Evolutionary conservation across 345 rosid genomes (phyloP).

Genomic region (Salix udensis): DNA sequence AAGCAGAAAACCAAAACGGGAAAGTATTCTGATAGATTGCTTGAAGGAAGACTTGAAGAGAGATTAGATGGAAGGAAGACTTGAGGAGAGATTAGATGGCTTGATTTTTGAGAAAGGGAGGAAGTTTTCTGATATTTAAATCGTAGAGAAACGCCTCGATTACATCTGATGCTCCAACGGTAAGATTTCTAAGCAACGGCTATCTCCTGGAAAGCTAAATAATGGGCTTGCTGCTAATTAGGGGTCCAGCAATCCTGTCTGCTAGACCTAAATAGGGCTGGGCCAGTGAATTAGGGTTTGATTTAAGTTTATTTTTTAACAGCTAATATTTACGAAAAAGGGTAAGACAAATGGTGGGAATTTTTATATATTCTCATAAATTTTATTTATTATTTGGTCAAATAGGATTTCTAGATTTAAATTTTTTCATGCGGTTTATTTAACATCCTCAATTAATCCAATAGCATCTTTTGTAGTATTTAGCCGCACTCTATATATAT

Average conservation of each 20-base stretch:
- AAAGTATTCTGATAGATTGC: neutral
- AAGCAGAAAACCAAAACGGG: neutral
- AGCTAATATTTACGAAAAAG: neutral
- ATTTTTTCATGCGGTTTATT: too few relatives aligned
- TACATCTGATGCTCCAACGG: conserved; percentile 45
- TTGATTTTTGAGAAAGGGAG: neutral
- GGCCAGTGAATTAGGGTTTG: neutral
- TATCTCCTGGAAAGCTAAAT: neutral
- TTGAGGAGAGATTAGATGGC: conserved; percentile 6
- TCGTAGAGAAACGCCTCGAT: conserved; percentile 30
- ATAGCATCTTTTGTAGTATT: too few relatives aligned
- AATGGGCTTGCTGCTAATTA: neutral
- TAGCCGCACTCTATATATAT: too few relatives aligned
- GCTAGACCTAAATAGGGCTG: too few relatives aligned
- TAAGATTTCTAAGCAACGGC: conserved; percentile 31
- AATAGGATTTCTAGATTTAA: too few relatives aligned
- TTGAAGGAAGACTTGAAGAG: conserved; percentile 17
- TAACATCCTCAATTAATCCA: too few relatives aligned
- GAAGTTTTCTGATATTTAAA: conserved; percentile 35
- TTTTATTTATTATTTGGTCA: too few relatives aligned
- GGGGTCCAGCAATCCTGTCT: neutral
- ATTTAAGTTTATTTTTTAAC: neutral
- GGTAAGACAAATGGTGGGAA: neutral
- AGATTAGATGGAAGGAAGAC: conserved; percentile 1
- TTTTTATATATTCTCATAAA: neutral